Percentiles rank a stretch among this genome's conserved stretches.
These are phyloP conservation scores for Pascua guehoae DNA, from an alignment of 1,284 basidiomycete species.

Conservation along the genomic window DNA sequence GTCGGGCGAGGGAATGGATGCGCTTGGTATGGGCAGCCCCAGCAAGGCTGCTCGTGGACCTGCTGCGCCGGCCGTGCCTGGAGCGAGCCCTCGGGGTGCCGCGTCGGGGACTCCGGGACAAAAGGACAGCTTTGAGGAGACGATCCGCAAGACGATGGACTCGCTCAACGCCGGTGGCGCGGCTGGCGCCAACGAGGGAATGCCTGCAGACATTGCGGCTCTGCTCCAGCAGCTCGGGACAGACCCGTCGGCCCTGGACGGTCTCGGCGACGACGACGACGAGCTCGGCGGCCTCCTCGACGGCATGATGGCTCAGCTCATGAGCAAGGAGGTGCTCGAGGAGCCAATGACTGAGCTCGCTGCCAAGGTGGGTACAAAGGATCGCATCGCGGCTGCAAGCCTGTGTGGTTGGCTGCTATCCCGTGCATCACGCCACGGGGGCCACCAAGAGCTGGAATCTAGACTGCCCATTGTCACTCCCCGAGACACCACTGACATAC, in stretches of 20 bases:
- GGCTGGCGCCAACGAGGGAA: slow-evolving; percentile 28
- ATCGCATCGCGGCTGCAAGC: too few relatives aligned
- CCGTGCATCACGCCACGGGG: too few relatives aligned
- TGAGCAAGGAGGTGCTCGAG: slow-evolving; percentile 89
- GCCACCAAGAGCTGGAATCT: not conserved
- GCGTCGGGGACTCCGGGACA: slow-evolving; percentile 9
- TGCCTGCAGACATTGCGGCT: slow-evolving; percentile 28
- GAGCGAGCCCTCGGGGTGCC: not conserved
- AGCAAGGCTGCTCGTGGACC: not conserved
- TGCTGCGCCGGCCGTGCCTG: not conserved
- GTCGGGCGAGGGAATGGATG: slow-evolving; percentile 62
- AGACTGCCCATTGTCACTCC: not conserved
- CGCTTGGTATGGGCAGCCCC: slow-evolving; percentile 42
- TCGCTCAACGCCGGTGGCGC: slow-evolving; percentile 60
- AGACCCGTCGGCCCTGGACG: slow-evolving; percentile 55
- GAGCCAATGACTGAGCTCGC: slow-evolving; percentile 86
- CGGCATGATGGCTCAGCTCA: slow-evolving; percentile 86
- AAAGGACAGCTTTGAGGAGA: slow-evolving; percentile 64
- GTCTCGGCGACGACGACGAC: slow-evolving; percentile 54
- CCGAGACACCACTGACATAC: slow-evolving; percentile 4
- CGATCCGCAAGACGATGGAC: slow-evolving; percentile 75
- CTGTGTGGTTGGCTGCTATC: too few relatives aligned
- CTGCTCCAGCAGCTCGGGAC: slow-evolving; percentile 44
- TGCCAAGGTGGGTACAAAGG: slow-evolving; percentile 61
- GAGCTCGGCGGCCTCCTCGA: slow-evolving; percentile 76